A percentile compares a stretch with the other conserved stretches of the same genome.
Conservation (phyloP, 805 yeast species). For the Suhomyces pyralidae region DNA sequence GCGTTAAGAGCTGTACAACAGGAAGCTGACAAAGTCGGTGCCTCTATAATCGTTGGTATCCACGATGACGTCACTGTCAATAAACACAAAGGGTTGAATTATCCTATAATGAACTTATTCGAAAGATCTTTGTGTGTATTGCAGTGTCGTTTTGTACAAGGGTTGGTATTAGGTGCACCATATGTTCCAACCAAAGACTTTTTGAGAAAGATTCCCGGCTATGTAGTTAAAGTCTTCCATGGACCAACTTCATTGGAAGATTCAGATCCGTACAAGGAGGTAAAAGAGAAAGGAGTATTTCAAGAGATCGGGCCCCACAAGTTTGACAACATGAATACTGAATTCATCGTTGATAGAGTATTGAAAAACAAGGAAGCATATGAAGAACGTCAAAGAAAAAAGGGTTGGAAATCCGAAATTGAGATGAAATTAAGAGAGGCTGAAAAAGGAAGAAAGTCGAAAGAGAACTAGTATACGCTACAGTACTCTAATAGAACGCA, state of each 20-base stretch:
- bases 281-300: constrained; percentile 31
- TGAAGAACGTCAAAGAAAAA: constrained; percentile 81
- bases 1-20: constrained; percentile 52
- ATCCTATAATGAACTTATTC: constrained; percentile 82
- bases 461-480: neutral
- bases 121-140: constrained; percentile 86
- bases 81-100: constrained; percentile 55
- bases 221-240: constrained; percentile 45
- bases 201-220: constrained; percentile 37
- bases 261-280: constrained; percentile 37
- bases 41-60: constrained; percentile 64
- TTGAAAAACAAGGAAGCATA: constrained; percentile 63
- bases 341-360: constrained; percentile 73
- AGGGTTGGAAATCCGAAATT: constrained; percentile 72
- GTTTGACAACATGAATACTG: constrained; percentile 63
- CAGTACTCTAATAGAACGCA: neutral
- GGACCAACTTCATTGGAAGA: constrained; percentile 51
- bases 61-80: constrained; percentile 58
- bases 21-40: constrained; percentile 33
- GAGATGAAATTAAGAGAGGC: constrained; percentile 28
- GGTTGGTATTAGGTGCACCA: constrained; percentile 71
- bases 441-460: constrained; percentile 12
- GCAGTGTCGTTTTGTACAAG: constrained; percentile 84
- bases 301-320: constrained; percentile 50
- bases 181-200: constrained; percentile 43